phyloP scores from a whole-genome alignment of 441 rosid genomes.

The Daphne laureola region DNA sequence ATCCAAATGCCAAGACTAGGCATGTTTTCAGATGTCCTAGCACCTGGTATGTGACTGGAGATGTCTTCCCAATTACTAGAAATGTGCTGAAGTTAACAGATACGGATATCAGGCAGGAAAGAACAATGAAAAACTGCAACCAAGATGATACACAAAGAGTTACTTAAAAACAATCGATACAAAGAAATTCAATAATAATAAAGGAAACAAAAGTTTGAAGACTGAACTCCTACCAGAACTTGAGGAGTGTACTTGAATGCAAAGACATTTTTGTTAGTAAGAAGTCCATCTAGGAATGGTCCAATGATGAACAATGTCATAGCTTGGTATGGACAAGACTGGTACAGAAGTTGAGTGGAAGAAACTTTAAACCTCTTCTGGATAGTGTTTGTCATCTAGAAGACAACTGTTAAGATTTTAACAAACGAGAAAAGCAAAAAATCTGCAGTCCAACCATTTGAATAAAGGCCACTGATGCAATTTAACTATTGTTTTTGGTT shows the following conservation, averaged over 20 bases:
- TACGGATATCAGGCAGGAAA: conserved; percentile 94
- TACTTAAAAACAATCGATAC: conserved; percentile 1
- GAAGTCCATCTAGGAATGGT: conserved; percentile 86
- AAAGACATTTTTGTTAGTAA: conserved; percentile 85
- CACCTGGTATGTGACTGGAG: conserved; percentile 98
- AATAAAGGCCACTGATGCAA: no score
- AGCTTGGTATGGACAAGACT: conserved; percentile 98
- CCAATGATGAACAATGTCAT: conserved; percentile 80
- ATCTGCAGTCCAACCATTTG: no score
- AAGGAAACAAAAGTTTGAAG: conserved; percentile 10
- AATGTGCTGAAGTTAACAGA: conserved; percentile 99
- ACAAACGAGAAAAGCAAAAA: conserved; percentile 4
- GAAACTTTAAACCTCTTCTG: conserved; percentile 99
- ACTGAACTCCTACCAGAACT: conserved; percentile 66
- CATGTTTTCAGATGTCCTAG: conserved; percentile 96
- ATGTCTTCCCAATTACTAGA: conserved; percentile 94
- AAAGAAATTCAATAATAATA: background rate
- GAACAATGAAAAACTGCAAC: conserved; percentile 93
- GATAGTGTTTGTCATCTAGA: conserved; percentile 97
- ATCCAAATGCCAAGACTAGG: conserved; percentile 93
- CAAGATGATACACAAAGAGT: conserved; percentile 18
- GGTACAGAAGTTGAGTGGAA: conserved; percentile 93
- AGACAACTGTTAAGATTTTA: conserved; percentile 40
- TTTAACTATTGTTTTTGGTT: no score
- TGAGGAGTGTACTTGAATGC: conserved; percentile 93